phyloP scores from a whole-genome alignment of 2,329 filamentous ascomycete species.

The Endoconidiophora polonica region DNA sequence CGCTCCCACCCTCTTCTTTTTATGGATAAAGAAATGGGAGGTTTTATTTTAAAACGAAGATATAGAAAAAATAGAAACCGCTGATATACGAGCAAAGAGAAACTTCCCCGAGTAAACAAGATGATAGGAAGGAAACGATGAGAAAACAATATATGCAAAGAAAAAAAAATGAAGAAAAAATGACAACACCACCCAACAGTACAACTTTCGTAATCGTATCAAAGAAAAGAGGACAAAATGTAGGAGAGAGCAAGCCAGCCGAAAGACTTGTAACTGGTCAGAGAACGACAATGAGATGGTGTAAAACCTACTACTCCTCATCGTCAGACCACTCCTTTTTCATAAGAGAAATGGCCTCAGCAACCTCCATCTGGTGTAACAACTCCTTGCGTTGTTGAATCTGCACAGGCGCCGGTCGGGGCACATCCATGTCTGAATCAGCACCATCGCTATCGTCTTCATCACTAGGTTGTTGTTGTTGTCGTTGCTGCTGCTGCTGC shows the following conservation, averaged over 20 bases:
- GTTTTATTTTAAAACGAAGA: too few species aligned
- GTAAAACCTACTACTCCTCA: conserved; percentile 19
- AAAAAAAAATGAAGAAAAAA: not conserved
- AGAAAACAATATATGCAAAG: not conserved
- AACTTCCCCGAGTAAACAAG: not conserved
- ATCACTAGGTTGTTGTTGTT: conserved; percentile 20
- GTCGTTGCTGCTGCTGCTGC: not conserved
- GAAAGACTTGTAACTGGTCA: not conserved
- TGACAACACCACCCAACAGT: not conserved
- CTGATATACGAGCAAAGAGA: not conserved
- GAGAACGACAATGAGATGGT: not conserved
- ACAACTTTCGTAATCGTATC: not conserved
- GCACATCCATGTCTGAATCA: conserved; percentile 28
- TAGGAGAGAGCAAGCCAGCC: not conserved
- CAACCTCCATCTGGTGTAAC: conserved; percentile 43
- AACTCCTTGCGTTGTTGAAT: conserved; percentile 31
- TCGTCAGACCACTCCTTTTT: conserved; percentile 25
- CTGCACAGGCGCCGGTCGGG: conserved; percentile 25
- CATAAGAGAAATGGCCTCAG: conserved; percentile 36
- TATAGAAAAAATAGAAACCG: too few species aligned
- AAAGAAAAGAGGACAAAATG: not conserved
- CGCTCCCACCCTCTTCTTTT: too few species aligned
- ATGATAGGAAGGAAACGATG: not conserved
- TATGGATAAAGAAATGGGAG: too few species aligned
- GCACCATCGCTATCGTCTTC: conserved; percentile 23